Conservation (phyloP, 2,329 filamentous ascomycete genomes). For the Neonectria magnoliae region DNA sequence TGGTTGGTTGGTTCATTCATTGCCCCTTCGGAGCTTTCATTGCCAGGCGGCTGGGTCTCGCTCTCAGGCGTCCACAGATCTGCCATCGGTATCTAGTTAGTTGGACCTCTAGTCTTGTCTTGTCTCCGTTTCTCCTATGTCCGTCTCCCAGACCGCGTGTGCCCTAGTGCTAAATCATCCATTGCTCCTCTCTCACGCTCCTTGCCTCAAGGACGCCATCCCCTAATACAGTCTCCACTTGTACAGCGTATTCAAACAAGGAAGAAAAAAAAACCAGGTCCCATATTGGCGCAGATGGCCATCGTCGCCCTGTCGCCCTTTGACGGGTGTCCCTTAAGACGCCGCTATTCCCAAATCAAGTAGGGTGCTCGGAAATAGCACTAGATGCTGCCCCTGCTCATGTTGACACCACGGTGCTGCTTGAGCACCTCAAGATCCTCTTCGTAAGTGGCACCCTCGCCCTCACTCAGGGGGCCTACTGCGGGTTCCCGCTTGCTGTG, state of each 20-base stretch:
- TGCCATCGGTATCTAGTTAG: slow-evolving; percentile 23
- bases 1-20: slow-evolving; percentile 23
- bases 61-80: slow-evolving; percentile 7
- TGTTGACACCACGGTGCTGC: slow-evolving; percentile 46
- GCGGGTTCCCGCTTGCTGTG: slow-evolving; percentile 48
- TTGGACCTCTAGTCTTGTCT: slow-evolving; percentile 22
- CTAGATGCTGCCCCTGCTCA: slow-evolving; percentile 60
- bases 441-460: slow-evolving; percentile 56
- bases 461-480: slow-evolving; percentile 57
- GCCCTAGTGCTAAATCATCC: slow-evolving; percentile 8
- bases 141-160: slow-evolving; percentile 17
- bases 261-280: not conserved
- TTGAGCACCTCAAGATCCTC: slow-evolving; percentile 52
- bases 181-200: slow-evolving; percentile 8
- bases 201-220: slow-evolving; percentile 5
- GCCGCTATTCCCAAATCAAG: slow-evolving; percentile 35
- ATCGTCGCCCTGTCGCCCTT: slow-evolving; percentile 35
- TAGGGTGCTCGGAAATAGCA: slow-evolving; percentile 21
- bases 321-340: slow-evolving; percentile 17
- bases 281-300: slow-evolving; percentile 23
- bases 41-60: slow-evolving; percentile 16
- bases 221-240: slow-evolving; percentile 14
- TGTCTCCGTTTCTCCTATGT: slow-evolving; percentile 8
- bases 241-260: slow-evolving; percentile 17
- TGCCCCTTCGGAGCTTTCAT: slow-evolving; percentile 16